Evolutionary conservation across 2,329 filamentous ascomycete species (phyloP).

Genomic region (Torrubiella hemipterigena): DNA sequence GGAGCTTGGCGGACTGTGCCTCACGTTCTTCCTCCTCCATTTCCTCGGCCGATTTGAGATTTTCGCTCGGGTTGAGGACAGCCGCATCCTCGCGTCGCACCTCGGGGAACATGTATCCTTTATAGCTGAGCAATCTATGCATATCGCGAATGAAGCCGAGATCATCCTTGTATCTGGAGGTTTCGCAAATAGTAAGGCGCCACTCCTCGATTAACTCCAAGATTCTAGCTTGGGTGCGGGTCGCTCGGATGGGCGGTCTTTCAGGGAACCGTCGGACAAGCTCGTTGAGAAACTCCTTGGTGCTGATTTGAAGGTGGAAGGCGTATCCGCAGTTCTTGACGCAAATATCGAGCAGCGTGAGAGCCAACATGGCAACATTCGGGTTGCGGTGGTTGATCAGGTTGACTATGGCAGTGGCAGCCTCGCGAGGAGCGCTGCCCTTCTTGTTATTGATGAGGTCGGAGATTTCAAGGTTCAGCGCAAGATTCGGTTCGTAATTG

Average conservation of each 20-base stretch:
- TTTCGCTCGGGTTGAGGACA: conserved; percentile 95
- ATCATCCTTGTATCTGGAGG: conserved; percentile 94
- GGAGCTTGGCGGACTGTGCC: conserved; percentile 94
- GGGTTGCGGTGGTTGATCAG: conserved; percentile 96
- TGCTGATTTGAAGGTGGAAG: conserved; percentile 96
- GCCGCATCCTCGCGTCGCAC: conserved; percentile 88
- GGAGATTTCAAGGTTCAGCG: conserved; percentile 88
- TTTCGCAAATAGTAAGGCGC: conserved; percentile 96
- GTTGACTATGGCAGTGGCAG: conserved; percentile 82
- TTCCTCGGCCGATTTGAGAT: conserved; percentile 89
- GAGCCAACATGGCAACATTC: conserved; percentile 81
- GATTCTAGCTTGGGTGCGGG: conserved; percentile 82
- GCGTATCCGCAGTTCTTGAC: conserved; percentile 99
- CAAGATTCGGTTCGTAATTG: conserved; percentile 96
- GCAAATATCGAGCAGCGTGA: conserved; percentile 92
- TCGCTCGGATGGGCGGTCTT: conserved; percentile 73
- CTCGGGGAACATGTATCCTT: conserved; percentile 92
- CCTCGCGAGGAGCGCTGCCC: conserved; percentile 87
- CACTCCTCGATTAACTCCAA: conserved; percentile 97
- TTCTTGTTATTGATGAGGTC: conserved; percentile 98
- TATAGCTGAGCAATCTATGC: conserved; percentile 91
- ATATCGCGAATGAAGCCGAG: conserved; percentile 94
- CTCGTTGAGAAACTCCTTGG: conserved; percentile 98
- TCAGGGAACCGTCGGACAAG: conserved; percentile 93
- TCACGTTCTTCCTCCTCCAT: conserved; percentile 97